These are phyloP conservation scores for Phytophthora chlamydospora DNA, from an alignment of 352 stramenopile species.

Conservation along the genomic window DNA sequence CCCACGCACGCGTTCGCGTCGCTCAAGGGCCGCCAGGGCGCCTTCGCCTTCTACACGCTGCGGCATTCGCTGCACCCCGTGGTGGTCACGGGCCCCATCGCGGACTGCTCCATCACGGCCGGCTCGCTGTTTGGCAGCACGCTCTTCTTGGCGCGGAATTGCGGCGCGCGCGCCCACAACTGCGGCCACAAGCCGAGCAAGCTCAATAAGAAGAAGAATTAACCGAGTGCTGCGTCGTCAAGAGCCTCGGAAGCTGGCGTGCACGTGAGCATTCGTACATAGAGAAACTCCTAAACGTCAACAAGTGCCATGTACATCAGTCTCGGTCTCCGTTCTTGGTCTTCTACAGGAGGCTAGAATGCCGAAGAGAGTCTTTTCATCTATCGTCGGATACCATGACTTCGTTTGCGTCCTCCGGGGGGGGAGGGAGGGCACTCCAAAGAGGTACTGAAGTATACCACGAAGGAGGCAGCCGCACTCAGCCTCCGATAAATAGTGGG, in stretches of 20 bases:
- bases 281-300: constrained; percentile 31
- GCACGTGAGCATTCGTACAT: constrained; percentile 24
- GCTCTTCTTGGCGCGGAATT: constrained; percentile 74
- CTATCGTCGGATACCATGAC: no score
- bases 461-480: no score
- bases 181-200: constrained; percentile 32
- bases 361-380: no score
- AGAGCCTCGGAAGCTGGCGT: neutral
- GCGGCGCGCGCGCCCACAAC: constrained; percentile 54
- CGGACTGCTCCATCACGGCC: constrained; percentile 75
- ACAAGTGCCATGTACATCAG: constrained; percentile 22
- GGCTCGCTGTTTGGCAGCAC: constrained; percentile 82
- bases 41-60: constrained; percentile 81
- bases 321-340: neutral
- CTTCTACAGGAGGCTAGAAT: no score
- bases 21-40: constrained; percentile 72
- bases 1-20: constrained; percentile 61
- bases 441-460: no score
- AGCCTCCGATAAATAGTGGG: constrained; percentile 23
- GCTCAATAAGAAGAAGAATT: constrained; percentile 28
- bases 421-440: no score
- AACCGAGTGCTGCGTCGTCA: neutral
- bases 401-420: no score
- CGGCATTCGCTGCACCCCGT: constrained; percentile 77
- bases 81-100: constrained; percentile 82